Percentiles rank a stretch among this genome's conserved stretches.
These are phyloP conservation scores for Achaetomiella virescens DNA, from an alignment of 495 filamentous ascomycete genomes.

Conservation along the genomic window DNA sequence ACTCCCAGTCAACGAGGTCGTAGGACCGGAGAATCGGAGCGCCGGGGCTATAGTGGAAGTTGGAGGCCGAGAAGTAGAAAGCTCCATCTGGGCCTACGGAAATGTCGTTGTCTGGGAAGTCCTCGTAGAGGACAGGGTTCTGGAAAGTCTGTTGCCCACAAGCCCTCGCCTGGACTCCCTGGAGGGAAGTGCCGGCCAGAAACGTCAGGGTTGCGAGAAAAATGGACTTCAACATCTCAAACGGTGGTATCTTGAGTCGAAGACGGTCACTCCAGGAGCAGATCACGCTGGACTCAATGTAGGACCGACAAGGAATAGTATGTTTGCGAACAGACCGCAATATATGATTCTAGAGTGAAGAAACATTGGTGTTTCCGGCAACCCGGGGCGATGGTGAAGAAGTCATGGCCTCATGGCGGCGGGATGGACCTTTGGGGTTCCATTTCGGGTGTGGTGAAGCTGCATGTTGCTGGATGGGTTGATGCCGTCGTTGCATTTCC, in stretches of 20 bases:
- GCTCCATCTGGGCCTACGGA: background rate
- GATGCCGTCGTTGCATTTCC: background rate
- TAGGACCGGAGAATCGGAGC: conserved; percentile 2
- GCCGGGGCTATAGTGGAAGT: conserved; percentile 5
- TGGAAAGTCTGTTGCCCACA: background rate
- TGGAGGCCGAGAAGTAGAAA: conserved; percentile 1
- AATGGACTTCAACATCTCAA: background rate
- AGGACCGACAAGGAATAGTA: too few species aligned
- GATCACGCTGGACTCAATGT: too few species aligned
- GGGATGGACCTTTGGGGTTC: too few species aligned
- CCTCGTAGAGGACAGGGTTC: conserved; percentile 2
- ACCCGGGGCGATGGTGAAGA: too few species aligned
- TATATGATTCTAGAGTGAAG: too few species aligned
- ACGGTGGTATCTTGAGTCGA: too few species aligned
- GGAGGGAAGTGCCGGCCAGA: background rate
- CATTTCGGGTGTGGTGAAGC: too few species aligned
- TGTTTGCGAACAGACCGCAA: too few species aligned
- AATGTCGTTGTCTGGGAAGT: conserved; percentile 4
- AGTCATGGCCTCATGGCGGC: background rate
- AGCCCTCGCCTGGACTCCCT: background rate
- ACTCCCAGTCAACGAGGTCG: conserved; percentile 4
- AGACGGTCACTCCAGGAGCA: too few species aligned
- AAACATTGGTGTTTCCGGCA: too few species aligned
- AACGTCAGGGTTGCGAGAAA: background rate
- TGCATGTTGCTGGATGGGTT: background rate